Evolutionary conservation across 2,329 filamentous ascomycete genomes (phyloP).

Genomic region (Didymellaceae sp.): DNA sequence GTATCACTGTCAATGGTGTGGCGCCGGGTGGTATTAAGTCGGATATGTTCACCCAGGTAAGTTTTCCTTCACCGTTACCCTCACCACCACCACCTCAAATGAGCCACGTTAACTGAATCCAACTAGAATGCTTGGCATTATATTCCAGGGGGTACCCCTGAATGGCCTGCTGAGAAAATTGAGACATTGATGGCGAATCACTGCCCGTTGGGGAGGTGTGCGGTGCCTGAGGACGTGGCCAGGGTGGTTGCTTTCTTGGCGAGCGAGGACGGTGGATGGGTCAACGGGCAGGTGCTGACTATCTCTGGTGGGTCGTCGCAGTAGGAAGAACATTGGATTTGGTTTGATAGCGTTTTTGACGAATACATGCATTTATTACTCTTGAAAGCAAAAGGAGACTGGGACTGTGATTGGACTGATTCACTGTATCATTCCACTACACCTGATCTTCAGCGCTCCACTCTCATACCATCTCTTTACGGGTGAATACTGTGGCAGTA

Average conservation of each 20-base stretch:
- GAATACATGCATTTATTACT: too few relatives aligned
- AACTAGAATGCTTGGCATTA: constrained; percentile 41
- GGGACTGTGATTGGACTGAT: too few relatives aligned
- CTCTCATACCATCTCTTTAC: too few relatives aligned
- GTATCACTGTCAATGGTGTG: constrained; percentile 75
- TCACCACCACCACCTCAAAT: background rate
- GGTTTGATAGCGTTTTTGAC: background rate
- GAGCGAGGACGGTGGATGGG: constrained; percentile 50
- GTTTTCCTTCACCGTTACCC: background rate
- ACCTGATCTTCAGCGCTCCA: too few relatives aligned
- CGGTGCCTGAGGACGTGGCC: constrained; percentile 55
- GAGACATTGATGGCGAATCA: constrained; percentile 58
- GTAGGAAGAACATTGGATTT: constrained; percentile 26
- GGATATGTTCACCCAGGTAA: constrained; percentile 71
- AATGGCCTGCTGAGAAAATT: constrained; percentile 58
- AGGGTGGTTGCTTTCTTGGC: constrained; percentile 51
- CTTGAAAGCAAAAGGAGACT: too few relatives aligned
- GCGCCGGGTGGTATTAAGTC: constrained; percentile 76
- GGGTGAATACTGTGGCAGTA: too few relatives aligned
- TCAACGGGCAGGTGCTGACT: constrained; percentile 51
- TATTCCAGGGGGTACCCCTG: constrained; percentile 57
- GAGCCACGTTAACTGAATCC: background rate
- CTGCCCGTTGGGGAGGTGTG: constrained; percentile 58
- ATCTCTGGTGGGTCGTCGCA: constrained; percentile 52
- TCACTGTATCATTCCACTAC: too few relatives aligned